Evolutionary conservation across 2,329 filamentous ascomycete genomes (phyloP).

Genomic region (Hymenoscyphus salicellus): DNA sequence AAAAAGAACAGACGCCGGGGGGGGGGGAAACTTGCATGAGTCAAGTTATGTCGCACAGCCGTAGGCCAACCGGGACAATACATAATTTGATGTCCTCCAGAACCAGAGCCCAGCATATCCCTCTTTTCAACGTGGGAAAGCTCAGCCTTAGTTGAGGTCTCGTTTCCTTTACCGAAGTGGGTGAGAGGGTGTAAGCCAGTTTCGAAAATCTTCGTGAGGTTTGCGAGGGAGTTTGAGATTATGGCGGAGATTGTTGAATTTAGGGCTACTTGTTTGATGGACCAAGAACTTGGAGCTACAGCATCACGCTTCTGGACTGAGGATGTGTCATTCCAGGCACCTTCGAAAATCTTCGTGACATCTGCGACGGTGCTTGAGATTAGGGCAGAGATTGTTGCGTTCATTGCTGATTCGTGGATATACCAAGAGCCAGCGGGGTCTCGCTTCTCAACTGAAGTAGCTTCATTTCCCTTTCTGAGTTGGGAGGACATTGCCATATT

Average conservation of each 20-base stretch:
- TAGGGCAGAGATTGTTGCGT: no score
- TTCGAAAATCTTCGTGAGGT: neutral
- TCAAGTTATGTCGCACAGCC: neutral
- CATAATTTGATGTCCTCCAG: neutral
- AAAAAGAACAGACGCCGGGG: no score
- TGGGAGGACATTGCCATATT: no score
- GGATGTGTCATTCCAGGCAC: no score
- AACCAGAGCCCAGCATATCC: neutral
- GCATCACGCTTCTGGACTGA: no score
- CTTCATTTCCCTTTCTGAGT: no score
- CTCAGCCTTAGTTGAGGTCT: neutral
- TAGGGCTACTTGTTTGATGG: neutral
- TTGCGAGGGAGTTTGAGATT: neutral
- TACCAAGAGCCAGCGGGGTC: no score
- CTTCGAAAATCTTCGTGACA: no score
- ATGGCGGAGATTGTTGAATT: neutral
- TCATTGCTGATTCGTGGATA: no score
- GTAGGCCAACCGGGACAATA: conserved; percentile 3
- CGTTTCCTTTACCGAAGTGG: neutral
- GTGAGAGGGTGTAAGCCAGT: neutral
- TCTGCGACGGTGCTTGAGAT: no score
- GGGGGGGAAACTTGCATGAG: neutral
- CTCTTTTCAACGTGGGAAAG: neutral
- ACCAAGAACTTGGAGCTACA: no score
- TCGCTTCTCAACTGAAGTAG: no score